Percentiles rank a stretch among this genome's conserved stretches.
Evolutionary conservation across 176 grass and related monocot species (phyloP).

Genomic region (Pontederia paniculata): DNA sequence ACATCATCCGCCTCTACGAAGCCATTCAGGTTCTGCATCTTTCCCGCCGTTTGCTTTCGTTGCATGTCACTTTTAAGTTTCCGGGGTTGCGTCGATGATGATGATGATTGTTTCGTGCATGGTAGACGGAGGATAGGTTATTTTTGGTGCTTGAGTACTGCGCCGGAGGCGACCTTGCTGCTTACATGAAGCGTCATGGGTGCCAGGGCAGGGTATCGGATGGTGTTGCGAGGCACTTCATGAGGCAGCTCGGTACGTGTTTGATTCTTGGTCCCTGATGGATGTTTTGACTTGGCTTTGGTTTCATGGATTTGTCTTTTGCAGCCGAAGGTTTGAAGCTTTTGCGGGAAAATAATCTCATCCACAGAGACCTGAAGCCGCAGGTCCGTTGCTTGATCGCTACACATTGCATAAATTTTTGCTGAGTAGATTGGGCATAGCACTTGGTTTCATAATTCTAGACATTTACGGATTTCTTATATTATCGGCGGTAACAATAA

Average conservation of each 20-base stretch:
- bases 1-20: constrained; percentile 49
- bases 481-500: background rate
- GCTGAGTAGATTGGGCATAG: background rate
- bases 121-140: constrained; percentile 34
- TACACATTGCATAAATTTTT: background rate
- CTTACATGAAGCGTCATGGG: constrained; percentile 17
- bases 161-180: constrained; percentile 47
- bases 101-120: background rate
- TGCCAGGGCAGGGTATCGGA: constrained; percentile 31
- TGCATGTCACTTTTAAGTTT: too few species aligned
- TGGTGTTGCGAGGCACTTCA: constrained; percentile 31
- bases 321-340: constrained; percentile 52
- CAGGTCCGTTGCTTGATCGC: constrained; percentile 28
- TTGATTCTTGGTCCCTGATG: background rate
- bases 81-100: too few species aligned
- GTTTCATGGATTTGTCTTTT: background rate
- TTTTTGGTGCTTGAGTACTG: constrained; percentile 58
- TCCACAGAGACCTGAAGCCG: constrained; percentile 68
- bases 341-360: constrained; percentile 35
- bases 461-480: background rate
- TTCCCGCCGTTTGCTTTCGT: background rate
- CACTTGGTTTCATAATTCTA: background rate
- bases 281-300: background rate
- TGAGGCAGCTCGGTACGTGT: constrained; percentile 40
- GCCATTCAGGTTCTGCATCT: constrained; percentile 33